A percentile compares a stretch with the other conserved stretches of the same genome.
Conservation (phyloP, 768 basidiomycete species). For the Sistotremastrum niveocremeum region DNA sequence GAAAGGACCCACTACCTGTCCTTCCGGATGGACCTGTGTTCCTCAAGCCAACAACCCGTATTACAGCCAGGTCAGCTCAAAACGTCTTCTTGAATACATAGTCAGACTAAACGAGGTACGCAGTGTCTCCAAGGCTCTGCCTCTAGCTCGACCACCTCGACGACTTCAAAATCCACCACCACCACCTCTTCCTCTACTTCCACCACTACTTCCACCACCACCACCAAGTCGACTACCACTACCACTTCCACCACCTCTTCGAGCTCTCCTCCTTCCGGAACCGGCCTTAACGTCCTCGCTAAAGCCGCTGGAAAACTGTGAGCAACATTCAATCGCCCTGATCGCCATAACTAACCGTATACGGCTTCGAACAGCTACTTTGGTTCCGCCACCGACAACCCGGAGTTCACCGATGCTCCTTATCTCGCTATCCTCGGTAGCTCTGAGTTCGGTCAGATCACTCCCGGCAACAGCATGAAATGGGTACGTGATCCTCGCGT, state of each 20-base stretch:
- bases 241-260: neutral
- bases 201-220: constrained; percentile 4
- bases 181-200: constrained; percentile 7
- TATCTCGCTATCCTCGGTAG: constrained; percentile 23
- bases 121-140: constrained; percentile 17
- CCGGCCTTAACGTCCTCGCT: constrained; percentile 23
- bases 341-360: constrained; percentile 19
- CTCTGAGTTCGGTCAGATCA: constrained; percentile 29
- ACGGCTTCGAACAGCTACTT: constrained; percentile 24
- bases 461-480: constrained; percentile 33
- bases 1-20: no score
- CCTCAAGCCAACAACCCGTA: no score
- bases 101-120: no score
- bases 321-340: constrained; percentile 13
- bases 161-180: neutral
- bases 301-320: constrained; percentile 24
- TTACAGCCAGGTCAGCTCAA: no score
- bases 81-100: no score
- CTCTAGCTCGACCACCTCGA: constrained; percentile 8
- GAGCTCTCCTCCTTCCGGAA: constrained; percentile 3
- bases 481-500: constrained; percentile 18
- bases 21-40: no score
- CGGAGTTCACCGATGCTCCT: constrained; percentile 25
- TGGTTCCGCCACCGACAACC: constrained; percentile 32
- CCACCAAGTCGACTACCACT: neutral